phyloP scores from a whole-genome alignment of 805 yeast genomes.

The Suhomyces canberraensis region DNA sequence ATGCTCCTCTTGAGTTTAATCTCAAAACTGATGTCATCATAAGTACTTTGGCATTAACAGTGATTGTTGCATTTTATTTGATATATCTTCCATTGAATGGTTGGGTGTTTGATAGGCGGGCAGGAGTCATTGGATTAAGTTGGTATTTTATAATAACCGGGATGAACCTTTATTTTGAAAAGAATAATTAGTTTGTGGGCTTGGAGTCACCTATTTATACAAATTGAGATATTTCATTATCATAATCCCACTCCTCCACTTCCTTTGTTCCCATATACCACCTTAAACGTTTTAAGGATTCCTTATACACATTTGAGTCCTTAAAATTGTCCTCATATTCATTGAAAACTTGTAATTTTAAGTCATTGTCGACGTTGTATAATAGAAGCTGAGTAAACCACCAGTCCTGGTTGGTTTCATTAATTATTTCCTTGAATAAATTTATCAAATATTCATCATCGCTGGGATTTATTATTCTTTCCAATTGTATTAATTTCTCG shows the following conservation, averaged over 20 bases:
- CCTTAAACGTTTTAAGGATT: conserved; percentile 7
- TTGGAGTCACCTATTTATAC: background rate
- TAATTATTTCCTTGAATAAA: conserved; percentile 28
- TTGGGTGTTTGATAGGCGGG: conserved; percentile 31
- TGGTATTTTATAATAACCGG: conserved; percentile 21
- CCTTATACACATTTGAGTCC: conserved; percentile 7
- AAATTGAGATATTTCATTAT: conserved; percentile 5
- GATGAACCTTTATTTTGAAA: conserved; percentile 13
- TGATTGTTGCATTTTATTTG: conserved; percentile 19
- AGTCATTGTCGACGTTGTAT: conserved; percentile 18
- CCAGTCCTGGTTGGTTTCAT: conserved; percentile 30
- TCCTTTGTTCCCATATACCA: background rate
- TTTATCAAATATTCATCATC: conserved; percentile 25
- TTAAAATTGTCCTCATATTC: conserved; percentile 15
- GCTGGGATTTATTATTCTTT: conserved; percentile 25
- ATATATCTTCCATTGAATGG: conserved; percentile 28
- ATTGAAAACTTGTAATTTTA: conserved; percentile 20
- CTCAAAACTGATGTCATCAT: conserved; percentile 21
- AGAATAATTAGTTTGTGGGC: no score
- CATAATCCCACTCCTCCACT: conserved; percentile 2
- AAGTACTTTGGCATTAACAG: conserved; percentile 25
- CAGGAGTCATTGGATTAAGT: conserved; percentile 23
- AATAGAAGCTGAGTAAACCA: conserved; percentile 32
- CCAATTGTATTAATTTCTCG: conserved; percentile 43
- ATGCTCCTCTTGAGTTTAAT: conserved; percentile 14